These are phyloP conservation scores for Diaporthe sp. DNA, from an alignment of 2,329 filamentous ascomycete genomes.

Conservation along the genomic window DNA sequence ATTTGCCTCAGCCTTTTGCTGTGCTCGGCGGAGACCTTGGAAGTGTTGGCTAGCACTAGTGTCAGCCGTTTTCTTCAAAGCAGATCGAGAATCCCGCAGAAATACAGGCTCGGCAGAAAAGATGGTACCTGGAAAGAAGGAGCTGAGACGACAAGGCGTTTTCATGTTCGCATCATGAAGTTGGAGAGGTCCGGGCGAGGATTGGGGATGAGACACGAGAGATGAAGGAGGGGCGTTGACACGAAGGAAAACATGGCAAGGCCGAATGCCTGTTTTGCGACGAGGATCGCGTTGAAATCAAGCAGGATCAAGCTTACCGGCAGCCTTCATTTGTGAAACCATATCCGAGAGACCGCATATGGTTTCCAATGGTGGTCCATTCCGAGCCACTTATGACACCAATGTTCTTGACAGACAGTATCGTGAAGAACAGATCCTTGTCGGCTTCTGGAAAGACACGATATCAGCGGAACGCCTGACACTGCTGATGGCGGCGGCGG, in stretches of 20 bases:
- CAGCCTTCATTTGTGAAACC: conserved; percentile 76
- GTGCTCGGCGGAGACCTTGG: conserved; percentile 68
- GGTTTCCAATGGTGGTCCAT: conserved; percentile 73
- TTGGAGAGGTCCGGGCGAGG: background rate
- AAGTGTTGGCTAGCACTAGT: conserved; percentile 68
- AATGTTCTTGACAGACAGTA: conserved; percentile 73
- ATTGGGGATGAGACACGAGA: background rate
- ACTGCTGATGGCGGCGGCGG: conserved; percentile 63
- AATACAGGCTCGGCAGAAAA: background rate
- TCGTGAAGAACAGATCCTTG: conserved; percentile 74
- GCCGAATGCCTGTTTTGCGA: background rate
- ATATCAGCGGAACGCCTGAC: conserved; percentile 26
- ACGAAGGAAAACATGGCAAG: conserved; percentile 19
- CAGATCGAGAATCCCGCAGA: background rate
- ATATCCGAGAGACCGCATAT: conserved; percentile 71
- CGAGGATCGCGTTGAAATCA: background rate
- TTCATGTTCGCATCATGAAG: background rate
- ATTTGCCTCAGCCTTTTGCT: conserved; percentile 64
- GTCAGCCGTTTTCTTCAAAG: conserved; percentile 38
- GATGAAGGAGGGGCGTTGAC: background rate
- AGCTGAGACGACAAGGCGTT: background rate
- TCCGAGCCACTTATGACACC: conserved; percentile 73
- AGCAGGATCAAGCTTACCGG: conserved; percentile 61
- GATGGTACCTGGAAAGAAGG: background rate
- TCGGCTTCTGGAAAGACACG: conserved; percentile 58